phyloP scores from a whole-genome alignment of 805 yeast species.

The Yarrowia sp. region DNA sequence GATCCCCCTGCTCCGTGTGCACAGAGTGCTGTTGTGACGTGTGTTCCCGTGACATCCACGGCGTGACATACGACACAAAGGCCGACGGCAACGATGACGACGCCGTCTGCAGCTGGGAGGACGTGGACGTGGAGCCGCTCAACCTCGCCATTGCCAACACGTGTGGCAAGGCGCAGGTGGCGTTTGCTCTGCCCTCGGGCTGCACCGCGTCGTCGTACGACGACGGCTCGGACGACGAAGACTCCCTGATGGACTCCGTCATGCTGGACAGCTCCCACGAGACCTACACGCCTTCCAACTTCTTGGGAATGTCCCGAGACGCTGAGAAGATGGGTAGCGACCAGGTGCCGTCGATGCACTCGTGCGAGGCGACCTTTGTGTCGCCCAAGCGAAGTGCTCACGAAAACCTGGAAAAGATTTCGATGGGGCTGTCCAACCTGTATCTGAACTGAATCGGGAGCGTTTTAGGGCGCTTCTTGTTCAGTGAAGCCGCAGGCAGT shows the following conservation, averaged over 20 bases:
- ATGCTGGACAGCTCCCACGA: slow-evolving; percentile 35
- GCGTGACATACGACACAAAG: not conserved
- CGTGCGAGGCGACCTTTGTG: slow-evolving; percentile 33
- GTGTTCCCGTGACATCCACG: not conserved
- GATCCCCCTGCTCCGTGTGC: slow-evolving; percentile 28
- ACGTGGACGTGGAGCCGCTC: slow-evolving; percentile 36
- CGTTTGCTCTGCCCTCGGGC: slow-evolving; percentile 18
- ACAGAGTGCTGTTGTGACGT: slow-evolving; percentile 25
- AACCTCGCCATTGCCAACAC: slow-evolving; percentile 35
- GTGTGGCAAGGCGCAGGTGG: slow-evolving; percentile 34
- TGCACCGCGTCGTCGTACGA: slow-evolving; percentile 6
- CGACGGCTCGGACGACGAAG: slow-evolving; percentile 18
- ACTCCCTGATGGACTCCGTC: slow-evolving; percentile 30
- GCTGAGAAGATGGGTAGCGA: slow-evolving; percentile 24
- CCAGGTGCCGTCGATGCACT: slow-evolving; percentile 27
- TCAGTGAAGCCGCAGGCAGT: too few relatives aligned
- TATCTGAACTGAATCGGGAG: too few relatives aligned
- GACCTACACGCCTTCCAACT: slow-evolving; percentile 36
- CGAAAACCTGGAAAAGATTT: slow-evolving; percentile 35
- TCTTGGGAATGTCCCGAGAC: slow-evolving; percentile 35
- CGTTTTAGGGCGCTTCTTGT: too few relatives aligned
- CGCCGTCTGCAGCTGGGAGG: slow-evolving; percentile 13
- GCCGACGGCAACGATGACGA: not conserved
- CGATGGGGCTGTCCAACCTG: slow-evolving; percentile 15
- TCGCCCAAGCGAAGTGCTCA: slow-evolving; percentile 10